Base-by-base conservation (phyloP, 1,284 basidiomycete species). In the Ustilago curta region DNA sequence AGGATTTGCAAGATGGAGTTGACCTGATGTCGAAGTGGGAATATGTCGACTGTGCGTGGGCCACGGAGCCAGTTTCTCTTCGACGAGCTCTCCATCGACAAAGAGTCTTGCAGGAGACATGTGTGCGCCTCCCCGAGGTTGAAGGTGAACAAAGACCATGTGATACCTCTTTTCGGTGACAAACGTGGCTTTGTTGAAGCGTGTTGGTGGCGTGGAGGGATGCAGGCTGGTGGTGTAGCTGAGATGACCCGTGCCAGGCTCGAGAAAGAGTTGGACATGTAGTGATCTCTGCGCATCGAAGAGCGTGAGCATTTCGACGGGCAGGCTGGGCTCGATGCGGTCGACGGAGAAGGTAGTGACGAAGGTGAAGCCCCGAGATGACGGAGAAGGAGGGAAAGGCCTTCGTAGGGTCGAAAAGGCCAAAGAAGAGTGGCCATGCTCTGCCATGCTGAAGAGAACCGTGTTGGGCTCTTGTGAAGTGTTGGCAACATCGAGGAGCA, bases 71-170 rank as follows among this genome's bases (percentile, higher is more conserved):
- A 67, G 52, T 42, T 76, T 72, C 51, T 77, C 67, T 27, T 79
- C 75, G 7, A 76, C 60, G 4, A 81, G 70, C 49, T 64, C 60
- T 4, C 82, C 82, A 27, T 83, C 62, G 32, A 83, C 43, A 42
- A 68, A 83, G 6, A 81, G 63, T 43, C 77, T 76, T 18, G 75
- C 73, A 3, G 65, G 45, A 18, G 80, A 77, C 40, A 64, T 59
- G 23, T 70, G 56, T 3, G 69, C 62, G 27, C 68, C 63, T 5
- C 73, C 70, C 18, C 59, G 56, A 1, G 78, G 75, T n/a, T 72
- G 57, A 12, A 67, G 51, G 31, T 83, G 82, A 18, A 72, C 59
- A 27, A 83, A 63, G 14, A 72, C 78, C 18, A 83, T 18, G 37
- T 80, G 76, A 21, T 82, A 76, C 8, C 63, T 64, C 18, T 29